phyloP scores from a whole-genome alignment of 352 stramenopile genomes.

The Phytopythium aichiense region DNA sequence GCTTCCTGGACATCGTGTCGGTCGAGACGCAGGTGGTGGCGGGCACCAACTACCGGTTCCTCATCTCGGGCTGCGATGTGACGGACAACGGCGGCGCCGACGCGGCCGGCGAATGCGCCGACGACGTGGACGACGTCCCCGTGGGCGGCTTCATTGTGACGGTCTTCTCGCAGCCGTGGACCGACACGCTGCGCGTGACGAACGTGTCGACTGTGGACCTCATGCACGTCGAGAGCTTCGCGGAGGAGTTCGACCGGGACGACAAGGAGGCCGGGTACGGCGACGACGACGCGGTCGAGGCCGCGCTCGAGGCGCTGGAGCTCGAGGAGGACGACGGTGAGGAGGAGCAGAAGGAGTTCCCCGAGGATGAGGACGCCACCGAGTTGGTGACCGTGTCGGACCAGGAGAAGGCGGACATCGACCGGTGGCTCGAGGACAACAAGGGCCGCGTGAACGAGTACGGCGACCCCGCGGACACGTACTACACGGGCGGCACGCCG shows the following conservation, averaged over 20 bases:
- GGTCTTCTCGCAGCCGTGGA: conserved; percentile 13
- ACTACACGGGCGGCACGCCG: conserved; percentile 75
- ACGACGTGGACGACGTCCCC: neutral
- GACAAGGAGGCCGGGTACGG: neutral
- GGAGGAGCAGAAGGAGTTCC: conserved; percentile 6
- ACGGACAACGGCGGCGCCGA: conserved; percentile 7
- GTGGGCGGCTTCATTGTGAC: conserved; percentile 7
- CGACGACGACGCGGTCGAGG: conserved; percentile 6
- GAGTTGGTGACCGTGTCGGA: conserved; percentile 17
- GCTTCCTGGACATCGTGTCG: conserved; percentile 31
- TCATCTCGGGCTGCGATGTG: conserved; percentile 18
- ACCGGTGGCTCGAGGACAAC: conserved; percentile 55
- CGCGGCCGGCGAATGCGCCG: conserved; percentile 35
- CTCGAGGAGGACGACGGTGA: conserved; percentile 12
- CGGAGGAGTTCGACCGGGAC: conserved; percentile 49
- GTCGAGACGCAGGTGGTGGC: conserved; percentile 26
- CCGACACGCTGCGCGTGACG: conserved; percentile 52
- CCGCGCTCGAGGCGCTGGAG: conserved; percentile 6
- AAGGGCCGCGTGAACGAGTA: conserved; percentile 45
- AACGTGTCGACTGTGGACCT: conserved; percentile 22
- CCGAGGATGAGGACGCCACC: conserved; percentile 1
- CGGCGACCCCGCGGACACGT: conserved; percentile 43
- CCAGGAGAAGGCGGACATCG: conserved; percentile 49
- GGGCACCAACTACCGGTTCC: conserved; percentile 28
- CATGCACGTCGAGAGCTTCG: conserved; percentile 20